Evolutionary conservation across 2,329 filamentous ascomycete genomes (phyloP), one percentile per base, ranked within the genome.

Genomic region (Emergomyces orientalis): DNA sequence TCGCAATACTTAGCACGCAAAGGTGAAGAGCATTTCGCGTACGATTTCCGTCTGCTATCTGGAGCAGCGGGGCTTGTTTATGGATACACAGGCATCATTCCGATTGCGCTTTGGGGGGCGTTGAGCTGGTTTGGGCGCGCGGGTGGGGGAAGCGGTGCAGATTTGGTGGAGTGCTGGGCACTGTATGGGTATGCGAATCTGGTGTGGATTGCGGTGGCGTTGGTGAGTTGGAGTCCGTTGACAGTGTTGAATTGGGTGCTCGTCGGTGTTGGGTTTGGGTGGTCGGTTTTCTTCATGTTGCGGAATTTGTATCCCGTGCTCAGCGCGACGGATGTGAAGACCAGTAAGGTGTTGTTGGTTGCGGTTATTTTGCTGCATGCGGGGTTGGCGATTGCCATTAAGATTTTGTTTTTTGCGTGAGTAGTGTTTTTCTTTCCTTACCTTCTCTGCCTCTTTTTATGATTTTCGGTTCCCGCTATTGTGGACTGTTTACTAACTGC

Each of bases 121-220:
- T 81, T 99, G 67, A 90, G 89, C 71, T 99, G 96, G 88, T 97
- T 96, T 77, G 93, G 93, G 63, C 63, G 90, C 76, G 91, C 96
- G 74, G 89, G 86, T 63, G 51, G 27, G 27, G 51, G 51, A 9
- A 55, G 14, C 11, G 19, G 51, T 30, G 92, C 93, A 66, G 96
- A 96, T 76, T 80, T 99, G 64, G 84, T 99, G 68, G 94, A 99
- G 80, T 96, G 91, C 80, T 92, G 90, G 86, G 90, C 91, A 64
- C 81, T 99, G 43, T 99, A 97, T 76, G 94, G 94, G 62, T 99
- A 99, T 80, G 86, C 89, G 63, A 99, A 99, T 78, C 81, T 99
- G 71, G 90, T 99, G 72, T 99, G 94, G 94, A 92, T 99, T 69
- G 90, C 89, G 2, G 92, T 99, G 52, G 92, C 94, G 57, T 78